A percentile compares a stretch with the other conserved stretches of the same genome.
These are phyloP conservation scores for Rosa multiflora DNA, from an alignment of 306 rosid genomes.

Conservation along the genomic window DNA sequence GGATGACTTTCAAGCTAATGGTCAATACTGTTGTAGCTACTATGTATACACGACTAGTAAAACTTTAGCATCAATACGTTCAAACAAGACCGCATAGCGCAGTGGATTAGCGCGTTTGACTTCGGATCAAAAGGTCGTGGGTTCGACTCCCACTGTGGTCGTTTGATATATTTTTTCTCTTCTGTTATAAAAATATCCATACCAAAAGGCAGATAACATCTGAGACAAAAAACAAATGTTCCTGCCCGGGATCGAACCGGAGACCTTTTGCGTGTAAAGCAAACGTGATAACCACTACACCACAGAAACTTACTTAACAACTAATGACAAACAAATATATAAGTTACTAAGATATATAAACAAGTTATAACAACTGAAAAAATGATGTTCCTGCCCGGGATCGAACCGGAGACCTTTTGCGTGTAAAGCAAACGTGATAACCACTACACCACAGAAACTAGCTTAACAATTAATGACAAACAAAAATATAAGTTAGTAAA, in stretches of 20 bases:
- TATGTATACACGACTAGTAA: no score
- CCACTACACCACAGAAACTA: conserved; percentile 79
- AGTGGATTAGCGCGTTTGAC: conserved; percentile 35
- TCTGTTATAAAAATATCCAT: background rate
- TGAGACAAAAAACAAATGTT: conserved; percentile 5
- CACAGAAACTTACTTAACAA: conserved; percentile 32
- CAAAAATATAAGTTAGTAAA: rapidly evolving
- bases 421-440: conserved; percentile 94
- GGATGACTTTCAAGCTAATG: no score
- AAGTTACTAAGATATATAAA: no score
- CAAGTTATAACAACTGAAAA: no score
- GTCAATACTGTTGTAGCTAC: no score
- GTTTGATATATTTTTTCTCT: rapidly evolving
- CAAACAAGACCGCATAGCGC: conserved; percentile 24
- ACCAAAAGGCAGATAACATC: background rate
- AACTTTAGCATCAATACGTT: no score
- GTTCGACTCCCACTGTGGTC: conserved; percentile 35
- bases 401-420: conserved; percentile 91
- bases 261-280: conserved; percentile 93
- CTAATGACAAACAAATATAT: rapidly evolving
- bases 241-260: conserved; percentile 94
- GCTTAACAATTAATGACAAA: rapidly evolving
- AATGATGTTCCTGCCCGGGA: conserved; percentile 73
- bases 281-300: conserved; percentile 96
- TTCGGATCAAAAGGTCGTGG: conserved; percentile 33